These are phyloP conservation scores for Phaseolus coccineus DNA, from an alignment of 331 rosid genomes.

Conservation along the genomic window DNA sequence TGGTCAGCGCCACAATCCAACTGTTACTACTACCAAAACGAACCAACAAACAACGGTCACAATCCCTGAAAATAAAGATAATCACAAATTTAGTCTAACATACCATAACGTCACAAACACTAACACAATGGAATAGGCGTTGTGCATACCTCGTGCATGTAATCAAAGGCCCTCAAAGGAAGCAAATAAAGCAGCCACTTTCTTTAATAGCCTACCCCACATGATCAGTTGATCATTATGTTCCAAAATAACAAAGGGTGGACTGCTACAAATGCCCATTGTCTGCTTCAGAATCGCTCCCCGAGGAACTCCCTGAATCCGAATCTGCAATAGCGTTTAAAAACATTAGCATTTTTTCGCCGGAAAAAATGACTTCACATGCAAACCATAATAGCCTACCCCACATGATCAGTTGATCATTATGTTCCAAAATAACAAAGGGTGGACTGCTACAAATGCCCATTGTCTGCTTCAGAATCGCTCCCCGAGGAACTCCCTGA, in stretches of 20 bases:
- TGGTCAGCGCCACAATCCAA: slow-evolving; percentile 32
- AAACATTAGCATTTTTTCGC: slow-evolving; percentile 13
- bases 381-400: slow-evolving; percentile 34
- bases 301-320: slow-evolving; percentile 90
- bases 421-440: slow-evolving; percentile 8
- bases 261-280: slow-evolving; percentile 70
- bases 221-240: slow-evolving; percentile 6
- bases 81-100: slow-evolving; percentile 29
- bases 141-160: slow-evolving; percentile 36
- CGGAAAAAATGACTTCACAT: background rate
- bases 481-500: slow-evolving; percentile 94
- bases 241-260: slow-evolving; percentile 6
- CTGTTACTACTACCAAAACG: slow-evolving; percentile 15
- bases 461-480: slow-evolving; percentile 88
- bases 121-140: background rate
- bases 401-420: slow-evolving; percentile 14
- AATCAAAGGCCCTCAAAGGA: slow-evolving; percentile 23
- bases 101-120: background rate
- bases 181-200: slow-evolving; percentile 45
- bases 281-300: slow-evolving; percentile 90
- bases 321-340: slow-evolving; percentile 62
- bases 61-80: slow-evolving; percentile 41
- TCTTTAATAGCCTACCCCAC: slow-evolving; percentile 36
- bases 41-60: slow-evolving; percentile 42
- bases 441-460: slow-evolving; percentile 59